These are phyloP conservation scores for Marasmius fiardii DNA, from an alignment of 1,284 basidiomycete species.

Conservation along the genomic window DNA sequence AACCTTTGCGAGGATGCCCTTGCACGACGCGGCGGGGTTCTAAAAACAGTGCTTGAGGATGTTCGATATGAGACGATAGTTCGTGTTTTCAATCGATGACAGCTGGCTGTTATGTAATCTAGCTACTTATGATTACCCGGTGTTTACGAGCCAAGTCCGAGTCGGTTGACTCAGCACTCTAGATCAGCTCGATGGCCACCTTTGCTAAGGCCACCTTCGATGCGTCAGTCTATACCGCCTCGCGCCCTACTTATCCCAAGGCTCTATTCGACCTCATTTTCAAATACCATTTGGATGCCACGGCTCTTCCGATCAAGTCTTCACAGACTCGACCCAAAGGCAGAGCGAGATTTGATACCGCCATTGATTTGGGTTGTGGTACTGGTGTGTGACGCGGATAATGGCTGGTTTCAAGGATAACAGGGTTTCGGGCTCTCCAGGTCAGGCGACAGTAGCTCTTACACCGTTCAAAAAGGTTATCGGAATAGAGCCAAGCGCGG, in stretches of 20 bases:
- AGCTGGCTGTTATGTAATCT: too few relatives aligned
- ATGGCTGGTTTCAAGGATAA: neutral
- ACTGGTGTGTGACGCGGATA: slow-evolving; percentile 49
- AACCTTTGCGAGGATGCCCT: slow-evolving; percentile 18
- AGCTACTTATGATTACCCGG: too few relatives aligned
- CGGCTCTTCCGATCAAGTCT: slow-evolving; percentile 17
- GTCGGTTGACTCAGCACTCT: too few relatives aligned
- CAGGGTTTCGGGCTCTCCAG: slow-evolving; percentile 26
- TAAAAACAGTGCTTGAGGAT: slow-evolving; percentile 18
- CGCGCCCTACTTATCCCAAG: slow-evolving; percentile 65
- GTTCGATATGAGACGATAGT: slow-evolving; percentile 20
- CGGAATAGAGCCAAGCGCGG: slow-evolving; percentile 70
- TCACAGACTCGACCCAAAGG: neutral
- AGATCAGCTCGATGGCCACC: slow-evolving; percentile 64
- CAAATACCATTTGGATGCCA: slow-evolving; percentile 43
- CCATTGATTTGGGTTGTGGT: slow-evolving; percentile 81
- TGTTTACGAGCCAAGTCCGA: too few relatives aligned
- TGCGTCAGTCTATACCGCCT: slow-evolving; percentile 59
- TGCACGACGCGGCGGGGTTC: slow-evolving; percentile 15
- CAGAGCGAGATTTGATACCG: slow-evolving; percentile 46
- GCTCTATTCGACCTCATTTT: slow-evolving; percentile 62
- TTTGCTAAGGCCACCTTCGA: slow-evolving; percentile 65
- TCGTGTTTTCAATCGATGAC: slow-evolving; percentile 14
- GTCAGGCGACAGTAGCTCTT: slow-evolving; percentile 66
- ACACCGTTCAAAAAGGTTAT: slow-evolving; percentile 59